Conservation (phyloP, 2,329 filamentous ascomycete species). For the Beauveria australis region DNA sequence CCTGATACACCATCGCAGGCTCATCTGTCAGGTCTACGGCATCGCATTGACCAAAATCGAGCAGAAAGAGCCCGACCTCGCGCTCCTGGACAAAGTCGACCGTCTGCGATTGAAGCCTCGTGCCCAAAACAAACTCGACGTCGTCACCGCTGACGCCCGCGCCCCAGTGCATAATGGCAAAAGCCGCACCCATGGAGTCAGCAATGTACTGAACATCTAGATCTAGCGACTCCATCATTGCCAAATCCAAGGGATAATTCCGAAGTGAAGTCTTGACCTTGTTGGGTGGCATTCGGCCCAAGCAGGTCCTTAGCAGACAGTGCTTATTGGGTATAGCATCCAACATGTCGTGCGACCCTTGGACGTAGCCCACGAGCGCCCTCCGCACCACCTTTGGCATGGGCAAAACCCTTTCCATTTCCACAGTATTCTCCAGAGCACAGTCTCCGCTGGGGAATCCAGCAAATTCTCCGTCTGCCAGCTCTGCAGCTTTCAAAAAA, state of each 20-base stretch:
- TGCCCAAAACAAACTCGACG: constrained; percentile 18
- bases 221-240: constrained; percentile 8
- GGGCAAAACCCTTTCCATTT: constrained; percentile 16
- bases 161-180: constrained; percentile 18
- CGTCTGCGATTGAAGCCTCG: background rate
- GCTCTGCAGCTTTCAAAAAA: background rate
- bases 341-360: constrained; percentile 11
- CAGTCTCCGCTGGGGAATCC: constrained; percentile 10
- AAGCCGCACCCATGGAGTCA: constrained; percentile 15
- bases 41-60: constrained; percentile 19
- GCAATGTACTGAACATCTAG: constrained; percentile 13
- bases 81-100: constrained; percentile 9
- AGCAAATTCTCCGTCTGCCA: background rate
- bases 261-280: constrained; percentile 1
- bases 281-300: constrained; percentile 10
- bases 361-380: constrained; percentile 13
- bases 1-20: constrained; percentile 15
- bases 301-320: constrained; percentile 16
- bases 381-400: constrained; percentile 15
- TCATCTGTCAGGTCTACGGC: constrained; percentile 13
- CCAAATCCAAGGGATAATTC: constrained; percentile 8
- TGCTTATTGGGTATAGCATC: constrained; percentile 15
- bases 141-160: constrained; percentile 17
- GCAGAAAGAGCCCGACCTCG: constrained; percentile 13
- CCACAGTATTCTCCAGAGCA: background rate